Evolutionary conservation across 2,329 filamentous ascomycete species (phyloP).

Genomic region (Decorospora gaudefroyi): DNA sequence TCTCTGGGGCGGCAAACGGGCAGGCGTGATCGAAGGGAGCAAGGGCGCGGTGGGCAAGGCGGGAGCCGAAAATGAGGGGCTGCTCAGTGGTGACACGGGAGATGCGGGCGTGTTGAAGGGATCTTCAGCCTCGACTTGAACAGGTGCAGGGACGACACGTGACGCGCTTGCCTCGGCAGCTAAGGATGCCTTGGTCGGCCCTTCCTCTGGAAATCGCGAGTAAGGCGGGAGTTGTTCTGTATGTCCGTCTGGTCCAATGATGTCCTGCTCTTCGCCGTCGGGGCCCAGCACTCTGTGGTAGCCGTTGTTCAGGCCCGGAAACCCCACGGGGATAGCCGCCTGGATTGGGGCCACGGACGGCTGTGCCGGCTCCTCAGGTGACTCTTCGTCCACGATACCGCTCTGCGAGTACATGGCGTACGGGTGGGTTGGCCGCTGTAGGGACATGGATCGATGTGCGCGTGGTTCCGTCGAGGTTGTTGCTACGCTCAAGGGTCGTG

Average conservation of each 20-base stretch:
- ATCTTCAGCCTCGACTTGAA: slow-evolving; percentile 31
- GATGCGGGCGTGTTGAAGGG: slow-evolving; percentile 34
- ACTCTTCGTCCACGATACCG: slow-evolving; percentile 59
- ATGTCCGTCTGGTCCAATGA: slow-evolving; percentile 86
- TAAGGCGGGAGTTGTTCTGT: slow-evolving; percentile 92
- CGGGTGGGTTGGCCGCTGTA: slow-evolving; percentile 75
- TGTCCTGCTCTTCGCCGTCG: slow-evolving; percentile 84
- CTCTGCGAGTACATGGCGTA: slow-evolving; percentile 87
- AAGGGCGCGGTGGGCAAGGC: slow-evolving; percentile 28
- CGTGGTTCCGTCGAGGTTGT: slow-evolving; percentile 70
- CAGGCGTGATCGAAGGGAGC: slow-evolving; percentile 32
- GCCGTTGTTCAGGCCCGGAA: slow-evolving; percentile 66
- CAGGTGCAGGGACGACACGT: slow-evolving; percentile 30
- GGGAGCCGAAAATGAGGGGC: slow-evolving; percentile 26
- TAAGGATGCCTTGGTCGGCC: slow-evolving; percentile 61
- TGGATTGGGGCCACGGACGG: slow-evolving; percentile 48
- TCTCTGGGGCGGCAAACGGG: slow-evolving; percentile 37
- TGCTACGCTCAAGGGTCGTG: slow-evolving; percentile 66
- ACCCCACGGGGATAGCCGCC: slow-evolving; percentile 68
- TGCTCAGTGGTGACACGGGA: slow-evolving; percentile 28
- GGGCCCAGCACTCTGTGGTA: slow-evolving; percentile 76
- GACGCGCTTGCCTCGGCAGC: slow-evolving; percentile 43
- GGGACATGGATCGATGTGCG: slow-evolving; percentile 61
- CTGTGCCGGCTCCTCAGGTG: slow-evolving; percentile 26
- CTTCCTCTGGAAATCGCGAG: slow-evolving; percentile 81